Evolutionary conservation across 2,329 filamentous ascomycete species (phyloP).

Genomic region (Colletotrichum truncatum): DNA sequence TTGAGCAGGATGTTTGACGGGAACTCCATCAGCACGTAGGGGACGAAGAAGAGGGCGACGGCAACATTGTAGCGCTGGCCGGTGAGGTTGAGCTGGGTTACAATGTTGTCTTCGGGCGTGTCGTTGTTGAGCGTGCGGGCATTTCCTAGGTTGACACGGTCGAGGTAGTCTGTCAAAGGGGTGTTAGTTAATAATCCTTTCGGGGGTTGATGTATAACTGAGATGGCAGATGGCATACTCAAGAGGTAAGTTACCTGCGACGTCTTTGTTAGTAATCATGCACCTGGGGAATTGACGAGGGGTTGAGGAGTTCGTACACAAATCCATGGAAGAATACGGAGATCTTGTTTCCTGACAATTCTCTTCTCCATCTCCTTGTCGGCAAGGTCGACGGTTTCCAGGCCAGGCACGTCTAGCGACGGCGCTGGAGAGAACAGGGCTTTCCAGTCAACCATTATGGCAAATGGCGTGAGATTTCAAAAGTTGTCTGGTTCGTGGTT

Average conservation of each 20-base stretch:
- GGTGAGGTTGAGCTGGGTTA: conserved; percentile 40
- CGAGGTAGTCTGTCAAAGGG: conserved; percentile 37
- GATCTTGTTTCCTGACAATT: conserved; percentile 43
- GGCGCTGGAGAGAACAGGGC: conserved; percentile 31
- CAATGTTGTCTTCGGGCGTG: conserved; percentile 43
- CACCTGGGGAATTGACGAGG: too few species aligned
- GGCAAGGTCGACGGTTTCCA: conserved; percentile 43
- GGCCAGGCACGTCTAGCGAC: conserved; percentile 42
- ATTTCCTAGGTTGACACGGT: conserved; percentile 44
- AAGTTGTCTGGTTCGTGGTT: background rate
- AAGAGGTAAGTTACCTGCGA: conserved; percentile 40
- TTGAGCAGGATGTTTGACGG: conserved; percentile 45
- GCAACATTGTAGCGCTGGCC: conserved; percentile 42
- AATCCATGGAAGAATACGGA: conserved; percentile 43
- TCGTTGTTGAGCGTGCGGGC: conserved; percentile 45
- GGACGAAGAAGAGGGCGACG: conserved; percentile 41
- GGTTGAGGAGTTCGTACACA: too few species aligned
- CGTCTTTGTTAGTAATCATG: too few species aligned
- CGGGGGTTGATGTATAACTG: background rate
- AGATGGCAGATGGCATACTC: conserved; percentile 30
- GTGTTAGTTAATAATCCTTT: conserved; percentile 2
- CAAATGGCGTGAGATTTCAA: background rate
- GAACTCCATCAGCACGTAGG: conserved; percentile 41
- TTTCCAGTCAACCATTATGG: conserved; percentile 32
- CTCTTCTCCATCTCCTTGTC: conserved; percentile 45